Conservation (phyloP, 2,329 filamentous ascomycete genomes). For the Xylariaceae sp. region DNA sequence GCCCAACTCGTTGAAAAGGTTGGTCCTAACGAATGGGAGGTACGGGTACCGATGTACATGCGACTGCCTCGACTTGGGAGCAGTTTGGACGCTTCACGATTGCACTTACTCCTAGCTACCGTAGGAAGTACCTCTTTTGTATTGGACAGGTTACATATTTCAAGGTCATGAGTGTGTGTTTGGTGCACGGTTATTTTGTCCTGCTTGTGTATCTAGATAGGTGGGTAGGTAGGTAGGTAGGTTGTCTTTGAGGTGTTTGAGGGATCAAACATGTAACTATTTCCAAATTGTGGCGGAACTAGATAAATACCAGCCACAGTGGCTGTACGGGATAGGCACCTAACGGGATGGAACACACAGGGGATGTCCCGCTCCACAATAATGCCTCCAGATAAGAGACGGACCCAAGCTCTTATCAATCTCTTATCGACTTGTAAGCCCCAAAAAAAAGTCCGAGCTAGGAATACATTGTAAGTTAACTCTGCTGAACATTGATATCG, state of each 20-base stretch:
- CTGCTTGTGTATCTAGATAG: neutral
- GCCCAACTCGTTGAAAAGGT: neutral
- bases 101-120: no score
- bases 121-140: no score
- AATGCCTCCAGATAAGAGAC: conserved; percentile 1
- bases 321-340: no score
- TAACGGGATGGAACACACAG: no score
- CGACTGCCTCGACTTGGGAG: neutral
- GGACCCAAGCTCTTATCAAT: conserved; percentile 13
- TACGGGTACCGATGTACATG: neutral
- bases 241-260: no score
- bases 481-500: neutral
- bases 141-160: no score
- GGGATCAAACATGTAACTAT: no score
- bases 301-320: conserved; percentile 4
- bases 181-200: no score
- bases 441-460: conserved; percentile 18
- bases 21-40: neutral
- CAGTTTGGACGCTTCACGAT: no score
- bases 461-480: neutral
- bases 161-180: no score
- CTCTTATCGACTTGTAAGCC: conserved; percentile 12
- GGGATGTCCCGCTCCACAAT: no score
- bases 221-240: neutral
- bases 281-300: neutral